These are phyloP conservation scores for Neonectria sp. DNA, from an alignment of 2,329 filamentous ascomycete species.

Conservation along the genomic window DNA sequence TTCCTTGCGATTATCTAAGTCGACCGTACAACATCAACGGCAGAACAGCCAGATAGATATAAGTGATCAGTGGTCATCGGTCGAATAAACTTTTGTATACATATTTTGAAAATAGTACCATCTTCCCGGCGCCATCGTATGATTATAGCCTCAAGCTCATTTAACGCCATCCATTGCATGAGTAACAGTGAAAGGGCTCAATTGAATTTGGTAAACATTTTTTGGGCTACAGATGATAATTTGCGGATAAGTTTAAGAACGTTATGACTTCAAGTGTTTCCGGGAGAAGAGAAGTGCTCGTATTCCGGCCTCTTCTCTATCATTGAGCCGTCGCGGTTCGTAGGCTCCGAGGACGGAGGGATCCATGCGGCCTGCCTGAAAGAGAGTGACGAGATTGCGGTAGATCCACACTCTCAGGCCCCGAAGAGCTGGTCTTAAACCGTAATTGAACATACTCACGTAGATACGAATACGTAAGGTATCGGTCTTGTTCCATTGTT, in stretches of 20 bases:
- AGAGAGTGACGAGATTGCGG: background rate
- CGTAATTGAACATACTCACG: background rate
- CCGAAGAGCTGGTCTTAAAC: background rate
- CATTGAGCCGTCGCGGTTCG: background rate
- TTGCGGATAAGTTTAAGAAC: background rate
- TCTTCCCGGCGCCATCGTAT: background rate
- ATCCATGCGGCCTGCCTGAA: background rate
- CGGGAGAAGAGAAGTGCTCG: background rate
- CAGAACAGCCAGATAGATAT: too few species aligned
- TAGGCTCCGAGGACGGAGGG: background rate
- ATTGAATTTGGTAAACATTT: background rate
- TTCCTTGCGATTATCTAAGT: constrained; percentile 2
- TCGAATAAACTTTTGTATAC: too few species aligned
- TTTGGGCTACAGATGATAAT: background rate
- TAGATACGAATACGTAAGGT: background rate
- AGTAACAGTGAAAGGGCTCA: background rate
- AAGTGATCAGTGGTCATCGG: background rate
- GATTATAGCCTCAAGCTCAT: background rate
- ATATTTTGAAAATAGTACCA: background rate
- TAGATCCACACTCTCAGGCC: background rate
- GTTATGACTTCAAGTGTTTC: background rate
- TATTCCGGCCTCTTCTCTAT: background rate
- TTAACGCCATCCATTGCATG: background rate
- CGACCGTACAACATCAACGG: background rate
- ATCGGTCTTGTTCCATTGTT: background rate